These are phyloP conservation scores for Russula ochroleuca DNA, from an alignment of 768 basidiomycete species.

Conservation along the genomic window DNA sequence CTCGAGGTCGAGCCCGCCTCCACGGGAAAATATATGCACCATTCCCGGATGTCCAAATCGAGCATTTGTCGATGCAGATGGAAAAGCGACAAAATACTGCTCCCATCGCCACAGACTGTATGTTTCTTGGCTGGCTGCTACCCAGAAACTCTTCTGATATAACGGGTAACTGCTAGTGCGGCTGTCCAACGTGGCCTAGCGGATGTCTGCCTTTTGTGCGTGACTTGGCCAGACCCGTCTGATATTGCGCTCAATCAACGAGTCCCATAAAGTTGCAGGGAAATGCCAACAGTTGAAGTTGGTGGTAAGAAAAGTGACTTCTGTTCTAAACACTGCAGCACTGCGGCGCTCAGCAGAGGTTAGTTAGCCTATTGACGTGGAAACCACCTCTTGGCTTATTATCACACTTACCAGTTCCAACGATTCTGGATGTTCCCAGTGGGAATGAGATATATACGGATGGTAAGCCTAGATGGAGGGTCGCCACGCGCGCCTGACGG, in stretches of 20 bases:
- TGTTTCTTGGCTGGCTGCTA: neutral
- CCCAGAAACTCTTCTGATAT: slow-evolving; percentile 6
- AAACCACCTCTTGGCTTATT: neutral
- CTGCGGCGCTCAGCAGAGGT: slow-evolving; percentile 13
- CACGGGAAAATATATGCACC: slow-evolving; percentile 8
- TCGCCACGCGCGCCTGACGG: neutral
- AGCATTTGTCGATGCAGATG: slow-evolving; percentile 21
- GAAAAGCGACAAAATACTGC: slow-evolving; percentile 23
- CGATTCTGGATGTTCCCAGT: slow-evolving; percentile 19
- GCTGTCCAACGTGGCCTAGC: slow-evolving; percentile 19
- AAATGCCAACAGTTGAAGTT: slow-evolving; percentile 25
- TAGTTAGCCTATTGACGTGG: slow-evolving; percentile 6
- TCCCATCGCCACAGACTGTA: slow-evolving; percentile 26
- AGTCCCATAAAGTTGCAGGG: slow-evolving; percentile 22
- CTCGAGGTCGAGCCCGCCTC: neutral
- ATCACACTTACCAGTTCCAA: slow-evolving; percentile 16
- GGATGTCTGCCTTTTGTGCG: slow-evolving; percentile 27
- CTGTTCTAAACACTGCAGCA: slow-evolving; percentile 29
- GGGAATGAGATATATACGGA: slow-evolving; percentile 14
- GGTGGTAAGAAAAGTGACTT: slow-evolving; percentile 30
- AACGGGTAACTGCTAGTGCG: neutral
- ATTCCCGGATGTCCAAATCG: slow-evolving; percentile 18
- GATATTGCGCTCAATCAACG: neutral
- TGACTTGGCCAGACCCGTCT: neutral
- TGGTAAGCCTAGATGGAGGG: slow-evolving; percentile 12